Conservation (phyloP, 208 protist species). For the Leishmania major region DNA sequence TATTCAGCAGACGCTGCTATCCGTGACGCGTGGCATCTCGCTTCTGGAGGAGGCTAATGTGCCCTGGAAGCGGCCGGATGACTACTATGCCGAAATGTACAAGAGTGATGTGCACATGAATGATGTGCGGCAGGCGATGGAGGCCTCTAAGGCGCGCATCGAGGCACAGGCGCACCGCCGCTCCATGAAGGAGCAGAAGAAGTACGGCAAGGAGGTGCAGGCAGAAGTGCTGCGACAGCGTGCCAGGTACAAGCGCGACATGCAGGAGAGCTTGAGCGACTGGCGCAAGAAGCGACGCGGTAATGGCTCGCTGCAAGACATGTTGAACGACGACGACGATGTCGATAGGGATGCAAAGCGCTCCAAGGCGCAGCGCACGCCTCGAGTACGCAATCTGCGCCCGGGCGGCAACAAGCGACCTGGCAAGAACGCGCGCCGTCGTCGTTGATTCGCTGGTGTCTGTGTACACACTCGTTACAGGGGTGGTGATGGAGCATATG, state of each 20-base stretch:
- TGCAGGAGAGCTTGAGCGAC: conserved; percentile 82
- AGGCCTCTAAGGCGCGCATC: conserved; percentile 80
- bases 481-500: neutral
- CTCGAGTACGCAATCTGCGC: conserved; percentile 52
- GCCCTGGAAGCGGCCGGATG: conserved; percentile 86
- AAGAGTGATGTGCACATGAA: conserved; percentile 96
- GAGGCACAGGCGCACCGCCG: conserved; percentile 84
- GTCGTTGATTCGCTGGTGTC: conserved; percentile 31
- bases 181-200: conserved; percentile 94
- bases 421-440: conserved; percentile 85
- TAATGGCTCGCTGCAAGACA: conserved; percentile 65
- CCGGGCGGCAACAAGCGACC: conserved; percentile 81
- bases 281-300: conserved; percentile 88
- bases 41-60: conserved; percentile 83
- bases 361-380: conserved; percentile 24
- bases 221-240: conserved; percentile 93
- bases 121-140: conserved; percentile 89
- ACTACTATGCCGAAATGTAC: conserved; percentile 97
- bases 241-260: conserved; percentile 94
- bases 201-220: conserved; percentile 96
- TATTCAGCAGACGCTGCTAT: conserved; percentile 90
- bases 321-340: conserved; percentile 66
- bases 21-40: conserved; percentile 70
- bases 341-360: conserved; percentile 19
- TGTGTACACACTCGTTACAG: neutral